phyloP scores from a whole-genome alignment of 1,284 basidiomycete species.

The Puccinia brachypodii region DNA sequence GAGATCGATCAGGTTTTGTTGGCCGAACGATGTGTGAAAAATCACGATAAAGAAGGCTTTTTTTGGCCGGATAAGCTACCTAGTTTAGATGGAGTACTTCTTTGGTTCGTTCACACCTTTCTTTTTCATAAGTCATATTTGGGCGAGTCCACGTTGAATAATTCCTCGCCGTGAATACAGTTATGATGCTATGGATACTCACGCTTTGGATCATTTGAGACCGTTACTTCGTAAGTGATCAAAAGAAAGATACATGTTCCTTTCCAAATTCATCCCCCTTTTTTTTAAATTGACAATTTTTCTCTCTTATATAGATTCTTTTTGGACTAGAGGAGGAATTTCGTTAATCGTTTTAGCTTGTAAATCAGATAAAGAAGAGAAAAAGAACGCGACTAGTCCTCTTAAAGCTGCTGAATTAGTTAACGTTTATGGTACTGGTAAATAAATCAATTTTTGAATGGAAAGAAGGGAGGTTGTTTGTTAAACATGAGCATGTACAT shows the following conservation, averaged over 20 bases:
- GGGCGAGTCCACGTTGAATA: not conserved
- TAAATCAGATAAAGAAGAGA: slow-evolving; percentile 51
- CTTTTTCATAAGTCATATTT: not conserved
- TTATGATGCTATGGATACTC: slow-evolving; percentile 54
- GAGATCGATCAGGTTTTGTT: slow-evolving; percentile 54
- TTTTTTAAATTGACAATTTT: not conserved
- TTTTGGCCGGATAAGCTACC: slow-evolving; percentile 53
- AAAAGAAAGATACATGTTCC: not conserved
- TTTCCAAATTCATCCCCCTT: not conserved
- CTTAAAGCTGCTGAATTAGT: slow-evolving; percentile 52
- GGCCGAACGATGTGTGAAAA: slow-evolving; percentile 11
- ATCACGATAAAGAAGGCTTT: slow-evolving; percentile 51
- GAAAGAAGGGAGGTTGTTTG: no score
- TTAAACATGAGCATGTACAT: not conserved
- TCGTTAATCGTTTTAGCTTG: slow-evolving; percentile 55
- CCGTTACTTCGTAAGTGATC: slow-evolving; percentile 51
- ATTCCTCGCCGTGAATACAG: slow-evolving; percentile 35
- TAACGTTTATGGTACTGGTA: slow-evolving; percentile 52
- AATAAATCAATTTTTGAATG: not conserved
- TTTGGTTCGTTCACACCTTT: slow-evolving; percentile 51
- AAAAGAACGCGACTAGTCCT: slow-evolving; percentile 50
- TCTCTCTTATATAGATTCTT: slow-evolving; percentile 50
- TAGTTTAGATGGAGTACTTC: slow-evolving; percentile 53
- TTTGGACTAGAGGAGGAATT: slow-evolving; percentile 54
- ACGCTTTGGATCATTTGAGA: slow-evolving; percentile 50